Conservation (phyloP, 208 protist genomes). For the Phytomonas sp. region DNA sequence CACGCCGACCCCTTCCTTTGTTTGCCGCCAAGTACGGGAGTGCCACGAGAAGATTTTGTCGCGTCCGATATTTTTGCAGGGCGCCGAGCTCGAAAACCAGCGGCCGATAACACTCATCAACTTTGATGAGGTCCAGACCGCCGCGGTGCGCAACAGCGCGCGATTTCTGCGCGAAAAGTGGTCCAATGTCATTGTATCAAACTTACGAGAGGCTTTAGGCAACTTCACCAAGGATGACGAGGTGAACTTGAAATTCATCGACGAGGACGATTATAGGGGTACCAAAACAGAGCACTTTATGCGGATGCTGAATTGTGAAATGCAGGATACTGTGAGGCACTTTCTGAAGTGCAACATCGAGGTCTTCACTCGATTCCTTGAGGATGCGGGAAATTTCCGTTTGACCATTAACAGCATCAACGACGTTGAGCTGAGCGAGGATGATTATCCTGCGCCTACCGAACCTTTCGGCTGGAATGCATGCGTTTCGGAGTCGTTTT, state of each 20-base stretch:
- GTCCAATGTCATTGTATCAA: conserved; percentile 42
- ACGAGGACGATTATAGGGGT: conserved; percentile 84
- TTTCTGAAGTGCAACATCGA: conserved; percentile 56
- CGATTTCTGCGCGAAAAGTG: conserved; percentile 72
- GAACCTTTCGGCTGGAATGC: conserved; percentile 39
- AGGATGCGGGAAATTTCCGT: conserved; percentile 54
- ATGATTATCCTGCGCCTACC: conserved; percentile 19
- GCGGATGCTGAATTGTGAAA: conserved; percentile 84
- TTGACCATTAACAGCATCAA: conserved; percentile 43
- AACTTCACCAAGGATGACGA: conserved; percentile 19
- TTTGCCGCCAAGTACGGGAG: conserved; percentile 60
- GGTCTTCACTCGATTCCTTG: conserved; percentile 80
- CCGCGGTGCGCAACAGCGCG: conserved; percentile 53
- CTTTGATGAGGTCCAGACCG: conserved; percentile 86
- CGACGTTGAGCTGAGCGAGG: conserved; percentile 35
- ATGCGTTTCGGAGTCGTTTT: conserved; percentile 24
- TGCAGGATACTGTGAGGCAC: conserved; percentile 87
- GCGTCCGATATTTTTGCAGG: conserved; percentile 67
- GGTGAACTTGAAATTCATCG: conserved; percentile 77
- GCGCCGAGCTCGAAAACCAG: conserved; percentile 27
- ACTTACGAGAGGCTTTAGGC: conserved; percentile 35
- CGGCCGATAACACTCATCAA: conserved; percentile 66
- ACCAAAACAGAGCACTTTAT: conserved; percentile 92
- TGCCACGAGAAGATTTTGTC: conserved; percentile 66
- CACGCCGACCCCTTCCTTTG: conserved; percentile 31